Base-by-base conservation (phyloP, 75 land plant species). In the Adiantum capillusveneris region DNA sequence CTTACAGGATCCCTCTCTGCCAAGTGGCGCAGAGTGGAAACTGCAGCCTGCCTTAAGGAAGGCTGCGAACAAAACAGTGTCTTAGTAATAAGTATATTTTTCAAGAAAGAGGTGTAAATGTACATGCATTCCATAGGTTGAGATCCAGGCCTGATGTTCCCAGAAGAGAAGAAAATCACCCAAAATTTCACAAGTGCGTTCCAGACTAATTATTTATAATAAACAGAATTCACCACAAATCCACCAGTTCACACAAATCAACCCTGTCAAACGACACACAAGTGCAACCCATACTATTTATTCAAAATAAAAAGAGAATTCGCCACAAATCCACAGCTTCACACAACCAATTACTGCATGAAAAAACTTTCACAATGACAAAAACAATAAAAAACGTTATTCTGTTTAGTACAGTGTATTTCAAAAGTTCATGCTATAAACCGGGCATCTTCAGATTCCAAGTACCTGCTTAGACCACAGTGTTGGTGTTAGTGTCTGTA, bases 1-100 rank as follows among this genome's bases (percentile, higher is more conserved):
- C 81, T 75, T 63, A 94, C 98, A 44, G 98, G 85, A 64, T 94
- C 98, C 56, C 81, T 84, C 56, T 94, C 98, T 53, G 85, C 70
- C 0, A 94, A 85, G 65, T 94, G 98, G 16, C 83, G 64, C 39
- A 94, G 59, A 44, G 98, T 94, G 11, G 90, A 86, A 20, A 86
- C 75, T 68, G 96, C 91, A 57, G 88, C 83, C 72, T 89, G 78
- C 60, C 98, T 64, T n/a, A 94, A 72, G 59, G 80, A 76, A 57
- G 96, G 96, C 98, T 94, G 84, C 31, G 26, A 58, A 1, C 61
- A 34, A 58, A 31, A 60, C 57, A 46, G 37, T 9, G 37, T 5
- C 37, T 34, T n/a, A n/a, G 13, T 13, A 39, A 39, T 13, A 39
- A 39, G 42, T 39, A 39, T 39, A 39, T 39, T 13, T 39, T 39